Evolutionary conservation across 352 stramenopile genomes (phyloP), one percentile per base, ranked within the genome.

Genomic region (Phytophthora palmivora): DNA sequence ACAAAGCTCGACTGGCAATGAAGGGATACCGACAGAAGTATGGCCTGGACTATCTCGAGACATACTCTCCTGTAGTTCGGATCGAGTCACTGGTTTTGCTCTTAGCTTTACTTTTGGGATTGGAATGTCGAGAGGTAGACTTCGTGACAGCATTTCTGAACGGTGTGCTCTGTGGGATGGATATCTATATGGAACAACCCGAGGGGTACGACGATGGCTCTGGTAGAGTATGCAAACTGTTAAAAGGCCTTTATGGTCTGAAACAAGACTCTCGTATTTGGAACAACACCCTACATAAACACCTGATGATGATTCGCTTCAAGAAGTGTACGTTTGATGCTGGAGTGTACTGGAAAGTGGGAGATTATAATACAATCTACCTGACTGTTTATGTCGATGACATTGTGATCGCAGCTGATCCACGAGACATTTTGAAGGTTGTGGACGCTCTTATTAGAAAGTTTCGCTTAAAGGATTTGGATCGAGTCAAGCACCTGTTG

Each of bases 391-490:
- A 46, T 6, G 24, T 28, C n/a, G 34, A 56, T 30, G 48, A 56
- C n/a, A 33, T 56, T 6, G 48, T 56, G 9, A 58, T n/a, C n/a
- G 24, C 19, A 3, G 24, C 18, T 7, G 26, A 48, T 3, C 10
- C 15, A 18, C 1, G 6, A 2, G 33, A 46, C n/a, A 48, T 41
- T 32, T 12, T 14, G 2, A 28, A 39, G 2, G 50, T 58, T n/a
- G 28, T 48, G 36, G 15, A 41, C 4, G n/a, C 12, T 8, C 16
- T 48, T 19, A 28, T 10, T 0, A 12, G 4, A 7, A 61, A 61
- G n/a, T 61, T 61, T 11, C 10, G 19, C 4, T n/a, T 61, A 7
- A 53, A 60, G 32, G 53, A 46, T n/a, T 39, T 61, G 6, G 32
- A 33, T 28, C 24, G 24, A 6, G 24, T 28, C 24, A 28, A 28